These are phyloP conservation scores for Kalaharituber pfeilii DNA, from an alignment of 2,329 filamentous ascomycete species.

Conservation along the genomic window DNA sequence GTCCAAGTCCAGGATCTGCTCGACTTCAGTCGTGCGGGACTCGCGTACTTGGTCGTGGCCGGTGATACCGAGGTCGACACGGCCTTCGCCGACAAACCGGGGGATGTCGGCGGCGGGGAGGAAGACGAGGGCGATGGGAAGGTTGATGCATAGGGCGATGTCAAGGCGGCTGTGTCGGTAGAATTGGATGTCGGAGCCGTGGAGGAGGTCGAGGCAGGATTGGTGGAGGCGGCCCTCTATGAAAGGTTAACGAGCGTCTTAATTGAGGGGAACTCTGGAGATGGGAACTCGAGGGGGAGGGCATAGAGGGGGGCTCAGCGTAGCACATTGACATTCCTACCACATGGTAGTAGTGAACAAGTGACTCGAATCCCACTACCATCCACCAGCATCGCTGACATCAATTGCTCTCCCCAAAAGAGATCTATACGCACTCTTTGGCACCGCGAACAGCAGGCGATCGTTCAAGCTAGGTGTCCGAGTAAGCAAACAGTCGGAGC, in stretches of 20 bases:
- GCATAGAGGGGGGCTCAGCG: not conserved
- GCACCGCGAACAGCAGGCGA: slow-evolving; percentile 88
- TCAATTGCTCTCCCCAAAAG: no score
- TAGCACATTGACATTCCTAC: no score
- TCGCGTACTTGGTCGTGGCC: slow-evolving; percentile 66
- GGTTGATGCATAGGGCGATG: slow-evolving; percentile 94
- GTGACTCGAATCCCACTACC: no score
- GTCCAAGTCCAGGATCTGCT: slow-evolving; percentile 74
- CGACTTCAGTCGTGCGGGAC: slow-evolving; percentile 42
- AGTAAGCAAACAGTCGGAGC: no score
- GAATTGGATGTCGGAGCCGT: slow-evolving; percentile 93
- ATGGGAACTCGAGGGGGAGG: not conserved
- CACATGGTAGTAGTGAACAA: no score
- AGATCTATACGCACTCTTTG: slow-evolving; percentile 60
- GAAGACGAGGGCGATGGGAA: slow-evolving; percentile 88
- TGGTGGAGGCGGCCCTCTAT: slow-evolving; percentile 84
- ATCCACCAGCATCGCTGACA: no score
- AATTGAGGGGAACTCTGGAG: slow-evolving; percentile 3
- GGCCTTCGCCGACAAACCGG: slow-evolving; percentile 88
- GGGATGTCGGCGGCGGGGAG: slow-evolving; percentile 94
- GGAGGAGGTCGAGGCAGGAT: slow-evolving; percentile 71
- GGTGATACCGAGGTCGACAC: slow-evolving; percentile 86
- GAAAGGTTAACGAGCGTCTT: slow-evolving; percentile 14
- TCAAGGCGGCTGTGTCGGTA: slow-evolving; percentile 86
- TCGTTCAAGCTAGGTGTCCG: slow-evolving; percentile 46